Evolutionary conservation across 495 filamentous ascomycete genomes (phyloP), one percentile per base, ranked within the genome.

Genomic region (Niebla homalea): DNA sequence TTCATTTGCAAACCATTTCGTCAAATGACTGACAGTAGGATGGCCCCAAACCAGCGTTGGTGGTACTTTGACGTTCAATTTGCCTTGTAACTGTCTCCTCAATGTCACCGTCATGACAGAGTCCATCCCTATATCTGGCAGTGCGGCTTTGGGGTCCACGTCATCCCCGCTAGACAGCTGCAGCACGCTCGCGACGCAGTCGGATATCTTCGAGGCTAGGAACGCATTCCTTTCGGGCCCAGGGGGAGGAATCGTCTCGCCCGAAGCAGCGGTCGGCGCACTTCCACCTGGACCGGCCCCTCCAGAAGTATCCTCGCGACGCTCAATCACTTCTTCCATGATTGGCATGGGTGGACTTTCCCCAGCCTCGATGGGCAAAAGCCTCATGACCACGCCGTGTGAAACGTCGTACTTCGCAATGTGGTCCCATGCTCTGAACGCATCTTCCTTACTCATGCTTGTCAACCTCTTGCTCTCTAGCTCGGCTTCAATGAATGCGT

Each of bases 71-170:
- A 72, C 57, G 37, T 57, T 55, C 11, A 72, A 50, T 6, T 50
- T 45, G 44, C 59, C 53, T 61, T 70, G 66, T 44, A 73, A 48
- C 54, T 71, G 49, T 16, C 40, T 57, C 19, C 70, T 53, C 43
- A 73, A 54, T 14, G 42, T 50, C 15, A 69, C 64, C 1, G 61
- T 72, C 70, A 73, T 72, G 21, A 73, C 70, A 7, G 56, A 62
- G 54, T 72, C 70, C 10, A 73, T 51, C 0, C 70, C 70, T 23
- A 71, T 37, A 47, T 73, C 70, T 4, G 57, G 44, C 16, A 72
- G 51, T 0, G 67, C 59, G 0, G 56, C 57, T 36, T 52, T 56
- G 1, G 60, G 15, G 51, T 72, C 70, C 8, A 73, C 59, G 15
- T 70, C 69, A 7, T 52, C 55, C 18, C 48, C 23, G 12, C 46